phyloP scores from a whole-genome alignment of 2,329 filamentous ascomycete species.

The Alternaria incomplexa region DNA sequence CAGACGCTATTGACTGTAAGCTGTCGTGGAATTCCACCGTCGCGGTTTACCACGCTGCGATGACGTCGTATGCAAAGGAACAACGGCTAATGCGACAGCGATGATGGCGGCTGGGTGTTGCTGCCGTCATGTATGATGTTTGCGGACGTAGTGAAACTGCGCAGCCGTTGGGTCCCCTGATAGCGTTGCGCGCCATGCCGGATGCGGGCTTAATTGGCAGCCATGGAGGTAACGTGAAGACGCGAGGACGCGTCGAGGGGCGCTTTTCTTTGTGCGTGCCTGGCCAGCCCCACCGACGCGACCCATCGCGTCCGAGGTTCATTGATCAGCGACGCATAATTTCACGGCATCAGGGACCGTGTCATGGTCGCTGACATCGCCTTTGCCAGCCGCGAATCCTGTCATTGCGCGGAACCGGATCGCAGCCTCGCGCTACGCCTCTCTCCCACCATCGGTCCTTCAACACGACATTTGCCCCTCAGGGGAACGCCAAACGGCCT shows the following conservation, averaged over 20 bases:
- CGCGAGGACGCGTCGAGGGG: constrained; percentile 17
- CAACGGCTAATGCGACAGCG: too few species aligned
- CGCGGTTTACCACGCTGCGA: too few species aligned
- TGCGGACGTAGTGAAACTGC: constrained; percentile 3
- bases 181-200: constrained; percentile 1
- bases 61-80: too few species aligned
- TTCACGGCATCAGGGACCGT: constrained; percentile 16
- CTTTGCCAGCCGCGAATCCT: constrained; percentile 10
- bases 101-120: not conserved
- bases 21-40: too few species aligned
- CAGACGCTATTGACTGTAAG: too few species aligned
- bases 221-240: constrained; percentile 18
- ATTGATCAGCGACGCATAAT: constrained; percentile 23
- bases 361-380: constrained; percentile 8
- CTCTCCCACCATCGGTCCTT: constrained; percentile 22
- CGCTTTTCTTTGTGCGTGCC: constrained; percentile 6
- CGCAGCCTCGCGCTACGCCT: constrained; percentile 11
- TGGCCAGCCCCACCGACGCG: constrained; percentile 5
- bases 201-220: constrained; percentile 5
- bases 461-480: constrained; percentile 26
- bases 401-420: constrained; percentile 25
- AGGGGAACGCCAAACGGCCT: constrained; percentile 36
- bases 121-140: not conserved
- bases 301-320: constrained; percentile 3
- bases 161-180: constrained; percentile 10